phyloP scores from a whole-genome alignment of 2,329 filamentous ascomycete species.

The Lasiodiplodia citricola region DNA sequence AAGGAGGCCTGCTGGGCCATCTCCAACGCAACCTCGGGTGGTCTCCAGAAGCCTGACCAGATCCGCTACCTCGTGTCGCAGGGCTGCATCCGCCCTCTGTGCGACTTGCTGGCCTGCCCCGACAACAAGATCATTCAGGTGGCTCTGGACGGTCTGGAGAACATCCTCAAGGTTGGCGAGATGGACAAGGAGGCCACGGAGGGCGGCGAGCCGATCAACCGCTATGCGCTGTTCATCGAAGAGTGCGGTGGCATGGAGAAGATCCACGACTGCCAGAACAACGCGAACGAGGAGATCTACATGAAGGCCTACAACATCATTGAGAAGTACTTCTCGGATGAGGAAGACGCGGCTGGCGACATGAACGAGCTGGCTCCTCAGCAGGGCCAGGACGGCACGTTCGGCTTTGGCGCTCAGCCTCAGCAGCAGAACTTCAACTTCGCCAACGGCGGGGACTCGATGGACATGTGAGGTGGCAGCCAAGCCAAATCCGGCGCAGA shows the following conservation, averaged over 20 bases:
- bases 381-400: conserved; percentile 74
- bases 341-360: conserved; percentile 79
- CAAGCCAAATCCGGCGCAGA: conserved; percentile 6
- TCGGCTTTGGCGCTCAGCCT: conserved; percentile 74
- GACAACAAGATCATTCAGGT: conserved; percentile 99
- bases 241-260: conserved; percentile 99
- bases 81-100: conserved; percentile 96
- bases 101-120: conserved; percentile 91
- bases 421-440: conserved; percentile 87
- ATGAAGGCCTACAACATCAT: conserved; percentile 99
- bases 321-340: conserved; percentile 99
- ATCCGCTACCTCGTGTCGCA: conserved; percentile 92
- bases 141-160: conserved; percentile 95
- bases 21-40: conserved; percentile 96
- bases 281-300: conserved; percentile 99
- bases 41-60: conserved; percentile 97
- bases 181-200: conserved; percentile 93
- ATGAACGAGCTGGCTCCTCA: conserved; percentile 80
- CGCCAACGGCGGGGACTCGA: conserved; percentile 74
- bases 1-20: conserved; percentile 99
- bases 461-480: conserved; percentile 68
- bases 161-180: conserved; percentile 98
- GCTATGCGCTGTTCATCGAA: conserved; percentile 97
- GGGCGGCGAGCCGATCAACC: conserved; percentile 81
- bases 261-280: conserved; percentile 99